A percentile compares a stretch with the other conserved stretches of the same genome.
Evolutionary conservation across 2,329 filamentous ascomycete genomes (phyloP).

Genomic region (Aspergillus sp.): DNA sequence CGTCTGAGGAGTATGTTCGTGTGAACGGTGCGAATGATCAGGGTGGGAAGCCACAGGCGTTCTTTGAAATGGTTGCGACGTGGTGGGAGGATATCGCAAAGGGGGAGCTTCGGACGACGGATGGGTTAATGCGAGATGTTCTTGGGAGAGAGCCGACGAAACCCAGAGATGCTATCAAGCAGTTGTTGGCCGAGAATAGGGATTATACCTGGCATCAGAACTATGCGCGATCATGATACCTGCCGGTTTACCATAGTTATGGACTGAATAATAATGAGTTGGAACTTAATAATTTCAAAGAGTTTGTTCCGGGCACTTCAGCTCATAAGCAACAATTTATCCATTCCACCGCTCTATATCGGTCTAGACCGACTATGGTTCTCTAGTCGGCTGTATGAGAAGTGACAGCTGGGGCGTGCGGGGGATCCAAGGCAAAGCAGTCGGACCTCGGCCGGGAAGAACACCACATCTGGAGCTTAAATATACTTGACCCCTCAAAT

Average conservation of each 20-base stretch:
- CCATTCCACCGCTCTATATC: no score
- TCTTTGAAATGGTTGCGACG: conserved; percentile 43
- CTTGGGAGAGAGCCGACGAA: conserved; percentile 45
- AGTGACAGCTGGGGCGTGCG: neutral
- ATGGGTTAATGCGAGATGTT: conserved; percentile 44
- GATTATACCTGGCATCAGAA: conserved; percentile 50
- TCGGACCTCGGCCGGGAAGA: conserved; percentile 3
- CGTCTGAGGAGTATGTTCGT: conserved; percentile 35
- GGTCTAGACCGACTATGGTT: neutral
- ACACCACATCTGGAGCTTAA: neutral
- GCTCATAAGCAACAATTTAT: no score
- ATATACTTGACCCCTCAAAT: neutral
- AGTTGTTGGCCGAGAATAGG: conserved; percentile 28
- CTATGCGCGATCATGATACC: conserved; percentile 24
- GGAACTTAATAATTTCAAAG: no score
- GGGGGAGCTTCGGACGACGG: conserved; percentile 46
- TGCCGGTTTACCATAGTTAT: no score
- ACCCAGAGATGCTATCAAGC: conserved; percentile 37
- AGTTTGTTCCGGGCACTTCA: no score
- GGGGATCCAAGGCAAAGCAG: neutral
- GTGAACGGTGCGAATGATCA: conserved; percentile 30
- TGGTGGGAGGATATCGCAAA: conserved; percentile 47
- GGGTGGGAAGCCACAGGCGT: conserved; percentile 39
- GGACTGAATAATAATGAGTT: neutral
- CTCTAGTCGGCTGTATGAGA: neutral